Evolutionary conservation across 1,139 yeast genomes (phyloP).

Genomic region (Pichia sp.): DNA sequence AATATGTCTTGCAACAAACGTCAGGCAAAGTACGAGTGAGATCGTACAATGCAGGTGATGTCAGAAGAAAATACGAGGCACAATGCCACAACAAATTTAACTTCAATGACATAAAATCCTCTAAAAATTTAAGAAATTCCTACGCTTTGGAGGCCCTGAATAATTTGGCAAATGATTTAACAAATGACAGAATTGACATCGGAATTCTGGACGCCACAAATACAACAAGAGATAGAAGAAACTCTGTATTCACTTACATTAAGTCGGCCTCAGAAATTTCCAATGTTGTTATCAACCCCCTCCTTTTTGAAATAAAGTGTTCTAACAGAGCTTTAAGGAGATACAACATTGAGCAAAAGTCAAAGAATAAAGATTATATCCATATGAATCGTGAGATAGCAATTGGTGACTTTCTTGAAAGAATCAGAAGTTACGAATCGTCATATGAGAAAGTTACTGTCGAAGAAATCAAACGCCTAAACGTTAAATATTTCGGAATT

Average conservation of each 20-base stretch:
- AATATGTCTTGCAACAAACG: slow-evolving; percentile 35
- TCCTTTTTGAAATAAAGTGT: slow-evolving; percentile 46
- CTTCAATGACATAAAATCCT: slow-evolving; percentile 41
- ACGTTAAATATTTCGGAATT: slow-evolving; percentile 42
- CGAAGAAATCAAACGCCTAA: slow-evolving; percentile 42
- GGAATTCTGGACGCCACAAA: slow-evolving; percentile 69
- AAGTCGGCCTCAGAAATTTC: slow-evolving; percentile 16
- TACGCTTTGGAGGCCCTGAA: slow-evolving; percentile 59
- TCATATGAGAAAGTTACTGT: slow-evolving; percentile 55
- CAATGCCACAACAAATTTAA: slow-evolving; percentile 36
- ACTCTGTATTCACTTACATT: slow-evolving; percentile 23
- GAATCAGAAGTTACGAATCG: slow-evolving; percentile 51
- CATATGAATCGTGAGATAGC: slow-evolving; percentile 38
- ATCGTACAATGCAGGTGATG: slow-evolving; percentile 55
- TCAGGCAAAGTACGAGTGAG: slow-evolving; percentile 34
- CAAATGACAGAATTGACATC: slow-evolving; percentile 44
- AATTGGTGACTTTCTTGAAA: slow-evolving; percentile 54
- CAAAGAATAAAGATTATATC: slow-evolving; percentile 37
- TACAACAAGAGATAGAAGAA: slow-evolving; percentile 48
- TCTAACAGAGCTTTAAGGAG: slow-evolving; percentile 39
- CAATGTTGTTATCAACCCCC: slow-evolving; percentile 24
- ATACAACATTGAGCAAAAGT: slow-evolving; percentile 60
- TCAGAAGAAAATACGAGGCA: slow-evolving; percentile 36
- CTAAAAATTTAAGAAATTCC: slow-evolving; percentile 40
- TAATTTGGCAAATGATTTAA: slow-evolving; percentile 45